These are phyloP conservation scores for Colletotrichum sp. DNA, from an alignment of 2,329 filamentous ascomycete species.

Conservation along the genomic window DNA sequence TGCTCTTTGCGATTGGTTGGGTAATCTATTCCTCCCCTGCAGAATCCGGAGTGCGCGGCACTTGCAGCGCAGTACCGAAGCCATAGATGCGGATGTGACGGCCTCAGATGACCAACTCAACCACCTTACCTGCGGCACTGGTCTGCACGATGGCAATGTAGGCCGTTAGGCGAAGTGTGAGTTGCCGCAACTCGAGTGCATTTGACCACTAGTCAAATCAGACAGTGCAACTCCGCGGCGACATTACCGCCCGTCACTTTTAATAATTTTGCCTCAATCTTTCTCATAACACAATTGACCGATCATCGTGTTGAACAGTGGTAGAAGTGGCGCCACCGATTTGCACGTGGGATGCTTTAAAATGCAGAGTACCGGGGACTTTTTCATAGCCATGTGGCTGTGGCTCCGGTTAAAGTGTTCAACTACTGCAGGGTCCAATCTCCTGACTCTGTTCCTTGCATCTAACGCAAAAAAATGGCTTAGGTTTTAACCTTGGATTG, in stretches of 20 bases:
- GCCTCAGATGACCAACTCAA: not conserved
- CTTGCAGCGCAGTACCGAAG: not conserved
- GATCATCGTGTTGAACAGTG: not conserved
- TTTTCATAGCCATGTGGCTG: not conserved
- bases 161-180: not conserved
- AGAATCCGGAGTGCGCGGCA: conserved; percentile 2
- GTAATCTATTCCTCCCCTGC: not conserved
- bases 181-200: not conserved
- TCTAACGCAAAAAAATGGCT: not conserved
- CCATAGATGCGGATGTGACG: not conserved
- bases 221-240: not conserved
- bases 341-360: not conserved
- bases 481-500: not conserved
- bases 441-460: not conserved
- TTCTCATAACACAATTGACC: not conserved
- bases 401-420: not conserved
- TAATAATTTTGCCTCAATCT: not conserved
- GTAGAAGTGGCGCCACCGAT: not conserved
- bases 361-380: not conserved
- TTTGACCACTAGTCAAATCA: not conserved
- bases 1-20: not conserved
- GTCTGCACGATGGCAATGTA: not conserved
- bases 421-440: not conserved
- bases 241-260: not conserved
- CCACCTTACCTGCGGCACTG: conserved; percentile 12